Evolutionary conservation across 2,329 filamentous ascomycete genomes (phyloP).

Genomic region (Teratosphaeriaceae sp.): DNA sequence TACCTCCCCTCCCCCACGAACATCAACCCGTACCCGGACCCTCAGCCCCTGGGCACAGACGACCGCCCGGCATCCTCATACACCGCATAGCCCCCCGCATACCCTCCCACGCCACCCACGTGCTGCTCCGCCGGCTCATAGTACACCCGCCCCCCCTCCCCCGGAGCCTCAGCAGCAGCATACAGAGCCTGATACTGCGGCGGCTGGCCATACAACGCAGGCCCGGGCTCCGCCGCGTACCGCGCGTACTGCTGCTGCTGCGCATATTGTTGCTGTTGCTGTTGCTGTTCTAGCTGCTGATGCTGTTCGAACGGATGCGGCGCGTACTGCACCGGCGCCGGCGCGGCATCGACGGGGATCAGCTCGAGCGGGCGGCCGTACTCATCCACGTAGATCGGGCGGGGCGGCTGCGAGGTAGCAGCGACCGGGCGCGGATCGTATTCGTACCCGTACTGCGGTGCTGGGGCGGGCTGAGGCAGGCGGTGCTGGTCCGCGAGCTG

Average conservation of each 20-base stretch:
- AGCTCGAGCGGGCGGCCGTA: slow-evolving; percentile 25
- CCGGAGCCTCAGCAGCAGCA: not conserved
- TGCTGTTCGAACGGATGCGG: slow-evolving; percentile 22
- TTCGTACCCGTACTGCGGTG: slow-evolving; percentile 14
- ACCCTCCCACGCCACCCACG: too few relatives aligned
- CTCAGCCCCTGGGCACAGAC: too few relatives aligned
- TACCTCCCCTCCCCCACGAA: too few relatives aligned
- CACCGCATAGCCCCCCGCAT: too few relatives aligned
- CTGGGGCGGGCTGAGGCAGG: slow-evolving; percentile 7
- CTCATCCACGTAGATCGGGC: slow-evolving; percentile 28
- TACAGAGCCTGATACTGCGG: slow-evolving; percentile 5
- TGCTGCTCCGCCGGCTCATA: slow-evolving; percentile 5
- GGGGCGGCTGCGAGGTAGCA: slow-evolving; percentile 7
- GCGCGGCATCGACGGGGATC: slow-evolving; percentile 21
- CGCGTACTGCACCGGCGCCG: slow-evolving; percentile 22
- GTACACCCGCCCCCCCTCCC: slow-evolving; percentile 3
- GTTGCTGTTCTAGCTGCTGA: slow-evolving; percentile 14
- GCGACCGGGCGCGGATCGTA: slow-evolving; percentile 13
- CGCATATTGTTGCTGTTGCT: slow-evolving; percentile 11
- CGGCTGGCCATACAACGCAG: not conserved
- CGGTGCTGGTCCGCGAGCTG: slow-evolving; percentile 13
- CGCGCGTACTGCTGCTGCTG: not conserved
- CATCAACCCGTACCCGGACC: too few relatives aligned
- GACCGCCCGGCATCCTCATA: too few relatives aligned
- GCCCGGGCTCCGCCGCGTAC: not conserved